Evolutionary conservation across 2,329 filamentous ascomycete genomes (phyloP), one percentile per base, ranked within the genome.

Genomic region (Apiospora phragmitis): DNA sequence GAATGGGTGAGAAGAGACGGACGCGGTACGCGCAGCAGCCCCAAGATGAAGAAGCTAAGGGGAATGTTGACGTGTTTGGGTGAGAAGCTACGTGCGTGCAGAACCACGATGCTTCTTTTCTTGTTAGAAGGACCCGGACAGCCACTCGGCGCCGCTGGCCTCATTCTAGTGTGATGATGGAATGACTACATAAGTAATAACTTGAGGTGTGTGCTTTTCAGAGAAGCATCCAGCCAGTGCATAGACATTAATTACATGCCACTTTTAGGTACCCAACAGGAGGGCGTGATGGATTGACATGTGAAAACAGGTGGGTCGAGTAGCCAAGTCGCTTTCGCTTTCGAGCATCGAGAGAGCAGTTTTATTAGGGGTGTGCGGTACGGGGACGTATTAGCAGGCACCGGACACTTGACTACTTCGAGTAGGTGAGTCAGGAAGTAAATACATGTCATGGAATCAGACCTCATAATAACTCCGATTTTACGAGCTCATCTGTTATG

Each of bases 111-210:
- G 21, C 32, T 38, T 38, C 32, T 38, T n/a, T 6, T 38, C 55
- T 62, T n/a, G 51, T 62, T 21, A 38, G 8, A 21, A 62, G 32
- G 32, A 55, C 12, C 55, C 55, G 55, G 55, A 9, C 55, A 62
- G 55, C 55, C 55, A 62, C 55, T 24, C 38, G 55, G 32, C 55
- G 55, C 1, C 32, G 55, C 55, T 62, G 55, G 55, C 55, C 55
- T 62, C 55, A 38, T 62, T 38, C 55, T 62, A 62, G 55, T 38
- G 55, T 38, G 55, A 62, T 38, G 55, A 62, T 62, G 55, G 55
- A 38, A 62, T 62, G 55, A 24, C 55, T 62, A 62, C 55, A 62
- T 38, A n/a, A n/a, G 5, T 32, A 32, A 62, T 38, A n/a, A n/a
- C 14, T 32, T 55, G 49, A 55, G 26, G 49, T 18, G 49, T 21